phyloP scores from a whole-genome alignment of 2,329 filamentous ascomycete genomes.

The Fusarium luffae region DNA sequence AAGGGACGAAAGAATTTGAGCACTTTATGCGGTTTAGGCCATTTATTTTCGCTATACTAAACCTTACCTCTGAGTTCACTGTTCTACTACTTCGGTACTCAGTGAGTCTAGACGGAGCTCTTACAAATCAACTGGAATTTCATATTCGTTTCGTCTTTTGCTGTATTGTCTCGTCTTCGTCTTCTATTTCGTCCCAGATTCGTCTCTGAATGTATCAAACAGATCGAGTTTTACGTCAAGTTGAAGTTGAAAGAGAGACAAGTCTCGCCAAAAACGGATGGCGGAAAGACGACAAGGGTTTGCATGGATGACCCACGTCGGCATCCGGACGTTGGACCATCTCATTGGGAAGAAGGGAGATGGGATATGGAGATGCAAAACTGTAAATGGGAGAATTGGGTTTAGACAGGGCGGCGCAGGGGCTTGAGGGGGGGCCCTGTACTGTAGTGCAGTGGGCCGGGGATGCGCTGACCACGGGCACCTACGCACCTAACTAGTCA shows the following conservation, averaged over 20 bases:
- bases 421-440: conserved; percentile 8
- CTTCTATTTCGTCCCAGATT: not conserved
- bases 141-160: not conserved
- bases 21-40: not conserved
- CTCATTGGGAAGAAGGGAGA: conserved; percentile 27
- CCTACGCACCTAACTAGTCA: not conserved
- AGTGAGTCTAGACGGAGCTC: not conserved
- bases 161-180: not conserved
- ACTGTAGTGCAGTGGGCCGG: not conserved
- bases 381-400: conserved; percentile 21
- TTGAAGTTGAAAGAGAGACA: conserved; percentile 15
- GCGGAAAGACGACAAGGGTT: conserved; percentile 19
- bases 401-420: conserved; percentile 23
- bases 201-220: not conserved
- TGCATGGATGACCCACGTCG: conserved; percentile 36
- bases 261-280: conserved; percentile 16
- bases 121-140: not conserved
- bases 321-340: conserved; percentile 26
- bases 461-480: not conserved
- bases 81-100: no score
- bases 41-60: not conserved
- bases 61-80: no score
- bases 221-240: not conserved
- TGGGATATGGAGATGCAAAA: conserved; percentile 8
- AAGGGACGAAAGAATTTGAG: not conserved